Conservation (phyloP, 2,329 filamentous ascomycete species). For the Verticillium dahliae region DNA sequence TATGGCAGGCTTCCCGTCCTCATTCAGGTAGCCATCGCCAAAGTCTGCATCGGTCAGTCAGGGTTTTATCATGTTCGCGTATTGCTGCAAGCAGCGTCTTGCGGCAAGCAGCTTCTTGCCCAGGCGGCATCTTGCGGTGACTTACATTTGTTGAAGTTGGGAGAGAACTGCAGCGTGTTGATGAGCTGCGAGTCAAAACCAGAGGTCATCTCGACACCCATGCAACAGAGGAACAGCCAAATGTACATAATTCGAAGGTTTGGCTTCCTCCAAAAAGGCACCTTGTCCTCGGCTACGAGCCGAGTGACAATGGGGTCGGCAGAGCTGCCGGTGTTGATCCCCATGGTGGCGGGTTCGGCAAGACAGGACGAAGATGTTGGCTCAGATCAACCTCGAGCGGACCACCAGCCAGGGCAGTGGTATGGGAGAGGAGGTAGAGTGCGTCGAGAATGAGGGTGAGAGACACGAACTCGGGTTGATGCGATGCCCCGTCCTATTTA, state of each 20-base stretch:
- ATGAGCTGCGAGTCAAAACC: conserved; percentile 45
- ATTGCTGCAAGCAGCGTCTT: background rate
- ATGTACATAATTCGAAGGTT: conserved; percentile 46
- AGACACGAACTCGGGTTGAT: background rate
- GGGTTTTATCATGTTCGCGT: background rate
- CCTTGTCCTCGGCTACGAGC: conserved; percentile 22
- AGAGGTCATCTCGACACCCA: conserved; percentile 51
- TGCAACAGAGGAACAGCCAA: conserved; percentile 43
- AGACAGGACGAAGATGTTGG: background rate
- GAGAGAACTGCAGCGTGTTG: conserved; percentile 32
- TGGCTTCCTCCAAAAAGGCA: conserved; percentile 46
- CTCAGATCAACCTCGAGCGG: background rate
- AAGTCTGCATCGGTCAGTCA: conserved; percentile 1
- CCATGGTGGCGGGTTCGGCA: background rate
- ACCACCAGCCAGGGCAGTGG: background rate
- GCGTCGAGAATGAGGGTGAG: background rate
- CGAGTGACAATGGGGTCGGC: conserved; percentile 21
- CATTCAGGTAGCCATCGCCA: conserved; percentile 13
- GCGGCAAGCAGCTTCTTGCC: no score
- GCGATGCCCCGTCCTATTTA: background rate
- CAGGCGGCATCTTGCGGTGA: background rate
- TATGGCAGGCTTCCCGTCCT: conserved; percentile 15
- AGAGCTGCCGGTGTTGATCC: conserved; percentile 5
- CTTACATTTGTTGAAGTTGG: background rate
- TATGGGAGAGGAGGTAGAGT: background rate